A percentile compares a stretch with the other conserved stretches of the same genome.
Evolutionary conservation across 176 grass and related monocot species (phyloP).

Genomic region (Avena sativa): DNA sequence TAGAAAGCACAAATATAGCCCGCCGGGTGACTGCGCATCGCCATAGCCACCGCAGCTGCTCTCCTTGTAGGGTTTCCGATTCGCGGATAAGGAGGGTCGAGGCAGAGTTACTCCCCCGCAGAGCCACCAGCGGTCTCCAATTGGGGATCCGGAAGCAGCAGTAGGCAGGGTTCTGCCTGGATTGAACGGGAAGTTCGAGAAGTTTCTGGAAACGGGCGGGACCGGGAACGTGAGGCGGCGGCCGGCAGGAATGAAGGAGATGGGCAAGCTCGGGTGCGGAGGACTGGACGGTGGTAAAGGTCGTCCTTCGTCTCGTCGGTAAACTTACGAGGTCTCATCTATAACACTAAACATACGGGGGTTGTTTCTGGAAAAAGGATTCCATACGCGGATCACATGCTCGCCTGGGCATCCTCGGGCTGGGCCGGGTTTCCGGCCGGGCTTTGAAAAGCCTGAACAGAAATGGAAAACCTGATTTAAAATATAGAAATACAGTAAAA

Average conservation of each 20-base stretch:
- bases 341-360: not conserved
- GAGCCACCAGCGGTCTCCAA: not conserved
- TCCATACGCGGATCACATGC: too few species aligned
- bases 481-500: too few species aligned
- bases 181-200: not conserved
- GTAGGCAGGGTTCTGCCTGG: not conserved
- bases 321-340: not conserved
- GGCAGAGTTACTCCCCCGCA: slow-evolving; percentile 7
- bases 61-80: not conserved
- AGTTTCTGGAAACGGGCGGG: not conserved
- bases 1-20: not conserved
- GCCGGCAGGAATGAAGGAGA: slow-evolving; percentile 28
- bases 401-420: too few species aligned
- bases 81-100: not conserved
- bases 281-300: not conserved
- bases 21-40: slow-evolving; percentile 1
- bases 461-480: too few species aligned
- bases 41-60: slow-evolving; percentile 25
- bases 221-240: slow-evolving; percentile 26
- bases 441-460: too few species aligned
- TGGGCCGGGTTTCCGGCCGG: too few species aligned
- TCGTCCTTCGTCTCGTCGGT: not conserved
- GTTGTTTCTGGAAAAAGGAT: too few species aligned
- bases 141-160: not conserved
- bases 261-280: not conserved